phyloP scores from a whole-genome alignment of 31 red algal genomes.

The Asparagopsis taxiformis region DNA sequence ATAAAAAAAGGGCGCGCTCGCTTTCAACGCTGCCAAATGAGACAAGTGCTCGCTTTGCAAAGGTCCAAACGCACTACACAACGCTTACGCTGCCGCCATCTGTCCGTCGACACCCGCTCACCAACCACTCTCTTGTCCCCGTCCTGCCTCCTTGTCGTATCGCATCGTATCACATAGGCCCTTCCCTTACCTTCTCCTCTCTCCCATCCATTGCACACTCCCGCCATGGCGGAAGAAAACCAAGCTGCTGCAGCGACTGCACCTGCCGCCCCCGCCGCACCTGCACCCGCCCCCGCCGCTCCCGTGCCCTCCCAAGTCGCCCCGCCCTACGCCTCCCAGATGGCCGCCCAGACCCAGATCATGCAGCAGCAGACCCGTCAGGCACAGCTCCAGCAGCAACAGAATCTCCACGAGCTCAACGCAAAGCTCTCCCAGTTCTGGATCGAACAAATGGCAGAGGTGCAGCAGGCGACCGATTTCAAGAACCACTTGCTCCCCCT shows the following conservation, averaged over 20 bases:
- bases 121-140: no score
- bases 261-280: background rate
- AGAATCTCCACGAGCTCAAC: constrained; percentile 28
- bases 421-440: constrained; percentile 64
- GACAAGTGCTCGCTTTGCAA: no score
- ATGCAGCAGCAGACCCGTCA: constrained; percentile 6
- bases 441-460: constrained; percentile 70
- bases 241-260: background rate
- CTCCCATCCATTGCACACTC: background rate
- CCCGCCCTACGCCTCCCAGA: constrained; percentile 3
- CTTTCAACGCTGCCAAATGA: no score
- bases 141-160: no score
- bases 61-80: no score
- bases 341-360: background rate
- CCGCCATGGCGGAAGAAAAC: constrained; percentile 23
- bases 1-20: no score
- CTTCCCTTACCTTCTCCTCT: background rate
- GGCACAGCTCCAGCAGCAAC: constrained; percentile 6
- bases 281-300: constrained; percentile 3
- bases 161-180: no score
- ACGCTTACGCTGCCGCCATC: no score
- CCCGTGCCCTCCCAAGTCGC: background rate
- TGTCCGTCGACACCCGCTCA: no score
- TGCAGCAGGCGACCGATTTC: constrained; percentile 74
- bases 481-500: constrained; percentile 97